Evolutionary conservation across 1,284 basidiomycete genomes (phyloP).

Genomic region (Coniferiporia sulphurascens): DNA sequence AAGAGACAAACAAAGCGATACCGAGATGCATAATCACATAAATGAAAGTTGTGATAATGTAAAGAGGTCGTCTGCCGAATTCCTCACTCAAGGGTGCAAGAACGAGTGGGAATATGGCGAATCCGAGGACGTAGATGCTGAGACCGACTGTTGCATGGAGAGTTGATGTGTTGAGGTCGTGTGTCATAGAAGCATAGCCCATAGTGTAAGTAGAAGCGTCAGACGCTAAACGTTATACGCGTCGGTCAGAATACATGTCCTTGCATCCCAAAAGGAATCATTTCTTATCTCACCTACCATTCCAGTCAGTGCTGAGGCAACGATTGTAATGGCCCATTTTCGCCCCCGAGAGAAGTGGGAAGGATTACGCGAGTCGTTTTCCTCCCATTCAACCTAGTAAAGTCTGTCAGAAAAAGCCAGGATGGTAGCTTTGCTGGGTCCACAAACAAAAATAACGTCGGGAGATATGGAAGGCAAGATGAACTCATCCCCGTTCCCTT

Average conservation of each 20-base stretch:
- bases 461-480: slow-evolving; percentile 9
- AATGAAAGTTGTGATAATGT: slow-evolving; percentile 50
- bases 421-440: background rate
- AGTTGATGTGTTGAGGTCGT: slow-evolving; percentile 55
- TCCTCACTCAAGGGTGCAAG: slow-evolving; percentile 76
- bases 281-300: slow-evolving; percentile 40
- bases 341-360: slow-evolving; percentile 43
- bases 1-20: slow-evolving; percentile 52
- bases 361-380: slow-evolving; percentile 49
- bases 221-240: slow-evolving; percentile 35
- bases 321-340: slow-evolving; percentile 57
- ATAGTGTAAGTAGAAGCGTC: slow-evolving; percentile 52
- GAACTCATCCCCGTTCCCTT: slow-evolving; percentile 16
- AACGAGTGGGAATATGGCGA: slow-evolving; percentile 64
- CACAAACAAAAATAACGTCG: slow-evolving; percentile 30
- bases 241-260: background rate
- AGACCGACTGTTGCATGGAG: slow-evolving; percentile 59
- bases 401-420: background rate
- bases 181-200: slow-evolving; percentile 57
- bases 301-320: slow-evolving; percentile 54
- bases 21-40: slow-evolving; percentile 60
- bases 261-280: slow-evolving; percentile 17
- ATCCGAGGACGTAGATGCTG: slow-evolving; percentile 62
- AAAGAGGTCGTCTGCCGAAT: slow-evolving; percentile 68
- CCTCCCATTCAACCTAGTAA: slow-evolving; percentile 52